Conservation (phyloP, 2,329 filamentous ascomycete species). For the Fusarium dimerum region DNA sequence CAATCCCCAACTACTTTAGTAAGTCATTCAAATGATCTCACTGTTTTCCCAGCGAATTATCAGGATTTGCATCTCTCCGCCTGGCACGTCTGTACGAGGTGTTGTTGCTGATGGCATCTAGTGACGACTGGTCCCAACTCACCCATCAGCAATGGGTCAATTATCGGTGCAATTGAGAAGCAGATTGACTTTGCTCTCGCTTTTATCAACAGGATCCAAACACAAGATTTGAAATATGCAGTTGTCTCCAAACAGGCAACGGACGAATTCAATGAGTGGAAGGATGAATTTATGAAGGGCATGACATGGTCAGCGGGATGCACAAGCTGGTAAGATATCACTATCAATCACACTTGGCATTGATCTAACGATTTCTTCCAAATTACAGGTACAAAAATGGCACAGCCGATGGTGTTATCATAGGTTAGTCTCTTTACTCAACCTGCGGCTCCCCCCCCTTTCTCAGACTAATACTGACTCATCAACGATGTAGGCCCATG, state of each 20-base stretch:
- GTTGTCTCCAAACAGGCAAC: neutral
- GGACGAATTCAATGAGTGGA: neutral
- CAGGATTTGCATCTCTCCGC: too few species aligned
- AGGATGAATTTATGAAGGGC: neutral
- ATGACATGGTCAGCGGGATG: neutral
- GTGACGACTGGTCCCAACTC: neutral
- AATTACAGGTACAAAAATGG: neutral
- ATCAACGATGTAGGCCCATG: neutral
- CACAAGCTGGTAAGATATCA: neutral
- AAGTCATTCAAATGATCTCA: neutral
- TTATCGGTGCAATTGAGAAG: neutral
- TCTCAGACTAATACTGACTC: neutral
- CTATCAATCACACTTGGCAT: neutral
- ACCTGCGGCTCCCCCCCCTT: too few species aligned
- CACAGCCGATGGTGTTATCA: neutral
- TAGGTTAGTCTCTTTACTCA: neutral
- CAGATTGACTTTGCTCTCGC: neutral
- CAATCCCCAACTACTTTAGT: constrained; percentile 31
- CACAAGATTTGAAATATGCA: neutral
- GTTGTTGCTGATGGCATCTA: neutral
- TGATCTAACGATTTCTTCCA: neutral
- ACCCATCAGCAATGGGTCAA: neutral
- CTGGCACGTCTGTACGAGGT: too few species aligned
- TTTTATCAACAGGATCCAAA: neutral
- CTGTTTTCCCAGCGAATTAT: too few species aligned